Base-by-base conservation (phyloP, 345 rosid genomes). In the Dipteronia dyeriana region DNA sequence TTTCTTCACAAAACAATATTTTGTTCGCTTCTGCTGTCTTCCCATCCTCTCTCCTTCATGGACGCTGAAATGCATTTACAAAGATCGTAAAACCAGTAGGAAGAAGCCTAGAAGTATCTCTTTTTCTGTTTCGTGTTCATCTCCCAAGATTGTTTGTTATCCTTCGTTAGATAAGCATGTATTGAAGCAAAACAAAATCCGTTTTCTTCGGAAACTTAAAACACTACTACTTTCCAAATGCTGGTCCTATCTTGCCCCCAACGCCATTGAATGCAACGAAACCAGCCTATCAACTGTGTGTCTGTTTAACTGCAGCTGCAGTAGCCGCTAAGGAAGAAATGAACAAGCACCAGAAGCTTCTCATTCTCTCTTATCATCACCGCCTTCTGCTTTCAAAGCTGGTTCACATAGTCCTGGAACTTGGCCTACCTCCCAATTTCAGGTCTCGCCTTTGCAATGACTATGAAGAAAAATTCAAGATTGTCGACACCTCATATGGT, bases 381-480 rank as follows among this genome's bases (percentile, higher is more conserved):
- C 81, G 94, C 77, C 88, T 95, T 61, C 85, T 91, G 59, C 83
- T 95, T 59, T 87, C 97, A 23, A 95, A 95, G 83, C 83, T 95
- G 71, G 97, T 91, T 81, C 98, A 95, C 76, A 80, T 95, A 23
- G 92, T 88, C 2, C 94, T 96, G 6, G 94, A 95, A 86, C 90
- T 95, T 57, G 99, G 99, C 14, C 86, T 95, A 14, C 92, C 92
- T 64, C 91, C 97, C 17, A 91, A 90, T 82, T 93, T 95, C 75
- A 87, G 95, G 70, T 93, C 97, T 47, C 83, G 92, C 23, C 94
- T 93, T 47, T 93, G 99, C 82, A 90, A 90, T 83, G 26, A 26
- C 26, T 85, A 87, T 77, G 94, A 94, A 0, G 91, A 90, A 14
- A 89, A 82, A 82, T 91, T 95, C 83, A 93, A 83, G 90, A 88